phyloP scores from a whole-genome alignment of 148 eudicot species.

The Chenopodium formosanum region DNA sequence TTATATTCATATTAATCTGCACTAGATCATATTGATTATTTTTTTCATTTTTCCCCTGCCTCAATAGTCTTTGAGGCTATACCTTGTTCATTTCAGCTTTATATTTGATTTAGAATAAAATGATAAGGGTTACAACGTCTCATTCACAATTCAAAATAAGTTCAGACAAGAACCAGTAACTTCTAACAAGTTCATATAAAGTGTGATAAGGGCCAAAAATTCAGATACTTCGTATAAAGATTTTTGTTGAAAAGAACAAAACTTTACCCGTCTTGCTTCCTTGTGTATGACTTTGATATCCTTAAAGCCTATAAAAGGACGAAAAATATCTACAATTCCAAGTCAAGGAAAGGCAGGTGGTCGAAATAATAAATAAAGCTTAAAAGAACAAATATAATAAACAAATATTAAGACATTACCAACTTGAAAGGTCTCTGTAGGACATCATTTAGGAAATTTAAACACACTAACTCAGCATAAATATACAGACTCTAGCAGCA shows the following conservation, averaged over 20 bases:
- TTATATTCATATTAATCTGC: neutral
- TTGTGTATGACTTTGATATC: conserved; percentile 91
- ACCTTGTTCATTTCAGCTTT: neutral
- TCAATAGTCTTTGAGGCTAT: neutral
- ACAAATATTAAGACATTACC: neutral
- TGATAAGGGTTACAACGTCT: neutral
- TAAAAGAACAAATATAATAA: neutral
- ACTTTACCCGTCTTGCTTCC: conserved; percentile 88
- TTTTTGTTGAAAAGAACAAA: neutral
- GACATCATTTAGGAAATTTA: neutral
- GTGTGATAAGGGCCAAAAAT: neutral
- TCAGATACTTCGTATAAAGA: neutral
- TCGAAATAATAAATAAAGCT: neutral
- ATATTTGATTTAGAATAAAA: neutral
- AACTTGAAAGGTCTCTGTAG: neutral
- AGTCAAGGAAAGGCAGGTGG: conserved; percentile 47
- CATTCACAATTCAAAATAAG: neutral
- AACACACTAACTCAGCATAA: neutral
- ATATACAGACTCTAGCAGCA: neutral
- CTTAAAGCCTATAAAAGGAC: conserved; percentile 91
- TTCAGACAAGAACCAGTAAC: neutral
- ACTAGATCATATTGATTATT: neutral
- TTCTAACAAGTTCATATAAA: neutral
- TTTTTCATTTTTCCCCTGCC: neutral
- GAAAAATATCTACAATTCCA: conserved; percentile 71